Conservation (phyloP, 345 rosid species). For the Lumnitzera littorea region DNA sequence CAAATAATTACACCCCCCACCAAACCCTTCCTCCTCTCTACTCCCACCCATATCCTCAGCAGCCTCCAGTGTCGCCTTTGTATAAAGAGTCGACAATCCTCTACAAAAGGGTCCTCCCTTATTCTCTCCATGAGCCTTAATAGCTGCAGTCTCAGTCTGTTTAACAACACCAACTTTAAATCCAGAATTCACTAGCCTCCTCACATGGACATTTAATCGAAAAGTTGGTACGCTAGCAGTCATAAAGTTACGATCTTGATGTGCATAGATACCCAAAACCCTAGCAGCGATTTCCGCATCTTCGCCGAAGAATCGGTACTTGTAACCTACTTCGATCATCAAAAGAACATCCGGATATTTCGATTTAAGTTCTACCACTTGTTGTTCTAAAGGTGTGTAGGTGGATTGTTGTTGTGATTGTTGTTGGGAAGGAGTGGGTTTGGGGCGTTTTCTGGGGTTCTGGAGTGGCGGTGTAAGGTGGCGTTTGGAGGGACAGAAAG, state of each 20-base stretch:
- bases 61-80: conserved; percentile 86
- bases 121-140: conserved; percentile 69
- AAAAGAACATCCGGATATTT: conserved; percentile 66
- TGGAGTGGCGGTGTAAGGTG: conserved; percentile 44
- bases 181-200: conserved; percentile 80
- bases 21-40: conserved; percentile 58
- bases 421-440: conserved; percentile 15
- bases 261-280: conserved; percentile 77
- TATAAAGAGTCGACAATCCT: conserved; percentile 75
- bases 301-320: conserved; percentile 82
- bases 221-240: conserved; percentile 93
- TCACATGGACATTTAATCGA: conserved; percentile 71
- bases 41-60: conserved; percentile 74
- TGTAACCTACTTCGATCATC: conserved; percentile 95
- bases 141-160: conserved; percentile 94
- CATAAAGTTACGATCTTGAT: conserved; percentile 66
- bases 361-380: conserved; percentile 62
- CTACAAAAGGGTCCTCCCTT: conserved; percentile 65
- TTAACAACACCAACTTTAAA: conserved; percentile 91
- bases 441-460: conserved; percentile 46
- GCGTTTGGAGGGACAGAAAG: conserved; percentile 71
- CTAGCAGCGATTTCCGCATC: conserved; percentile 78
- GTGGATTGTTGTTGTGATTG: conserved; percentile 5
- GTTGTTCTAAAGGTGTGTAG: conserved; percentile 82
- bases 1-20: conserved; percentile 59